Base-by-base conservation (phyloP, 768 basidiomycete genomes). In the Hypholoma sublateritium region DNA sequence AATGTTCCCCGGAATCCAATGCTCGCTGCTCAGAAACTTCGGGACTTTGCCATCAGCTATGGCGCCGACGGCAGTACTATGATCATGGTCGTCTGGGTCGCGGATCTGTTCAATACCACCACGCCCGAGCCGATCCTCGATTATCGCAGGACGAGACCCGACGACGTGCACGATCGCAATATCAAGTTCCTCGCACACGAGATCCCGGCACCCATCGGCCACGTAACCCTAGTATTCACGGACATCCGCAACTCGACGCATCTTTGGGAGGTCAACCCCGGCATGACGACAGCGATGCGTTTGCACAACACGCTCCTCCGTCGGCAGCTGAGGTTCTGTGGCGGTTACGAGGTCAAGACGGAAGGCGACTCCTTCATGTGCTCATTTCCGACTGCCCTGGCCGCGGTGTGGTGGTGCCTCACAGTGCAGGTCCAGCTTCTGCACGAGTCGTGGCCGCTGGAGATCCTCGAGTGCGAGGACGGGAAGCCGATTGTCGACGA, bases 301-400 rank as follows among this genome's bases (percentile, higher is more conserved):
- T 71, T 94, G 64, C 97, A 99, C 73, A 95, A 98, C 68, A 80
- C 76, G 48, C 78, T 98, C 19, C 80, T 98, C 45, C 86, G 97
- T 19, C 82, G 95, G 4, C 87, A 89, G 59, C 76, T 98, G 34
- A 85, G 96, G 24, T 79, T 89, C 45, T 95, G 95, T 64, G 95
- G 95, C 35, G 97, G 97, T 1, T 99, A 98, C 71, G 94, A 98
- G 73, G 96, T 98, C 67, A 99, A 99, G 75, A 99, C 97, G 14
- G 97, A 99, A 86, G 97, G 97, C 25, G 97, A 98, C 66, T 87
- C 96, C 1, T 99, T 99, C 78, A 95, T 99, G 91, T 95, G 95
- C 53, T 93, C 96, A 19, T 99, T 99, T 81, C 91, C 93, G 3
- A 91, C 87, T 2, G 83, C 93, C 14, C 78, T 93, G 1, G 81